Evolutionary conservation across 441 rosid species (phyloP).

Genomic region (Populus hybrid): DNA sequence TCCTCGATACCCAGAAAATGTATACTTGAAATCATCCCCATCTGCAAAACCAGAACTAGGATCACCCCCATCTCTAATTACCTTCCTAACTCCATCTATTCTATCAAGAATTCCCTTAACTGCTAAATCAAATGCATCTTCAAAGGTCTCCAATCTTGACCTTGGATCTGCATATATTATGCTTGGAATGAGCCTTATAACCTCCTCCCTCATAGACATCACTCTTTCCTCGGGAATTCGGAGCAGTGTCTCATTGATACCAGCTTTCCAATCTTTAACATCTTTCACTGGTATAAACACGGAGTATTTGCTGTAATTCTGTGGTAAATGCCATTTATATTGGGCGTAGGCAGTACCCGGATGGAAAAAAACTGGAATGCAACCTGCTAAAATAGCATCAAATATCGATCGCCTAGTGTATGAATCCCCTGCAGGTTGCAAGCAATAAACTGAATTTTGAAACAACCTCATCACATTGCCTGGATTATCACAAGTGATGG

Average conservation of each 20-base stretch:
- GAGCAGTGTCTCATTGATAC: constrained; percentile 48
- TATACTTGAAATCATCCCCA: constrained; percentile 58
- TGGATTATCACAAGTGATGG: constrained; percentile 62
- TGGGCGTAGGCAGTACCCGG: constrained; percentile 74
- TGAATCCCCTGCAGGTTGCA: constrained; percentile 87
- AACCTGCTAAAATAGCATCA: constrained; percentile 75
- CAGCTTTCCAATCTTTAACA: constrained; percentile 49
- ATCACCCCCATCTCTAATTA: constrained; percentile 51
- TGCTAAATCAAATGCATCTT: constrained; percentile 83
- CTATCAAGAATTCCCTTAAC: constrained; percentile 63
- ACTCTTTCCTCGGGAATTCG: constrained; percentile 41
- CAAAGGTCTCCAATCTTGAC: constrained; percentile 33
- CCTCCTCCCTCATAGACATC: constrained; percentile 56
- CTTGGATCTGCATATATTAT: constrained; percentile 63
- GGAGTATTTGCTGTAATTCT: constrained; percentile 50
- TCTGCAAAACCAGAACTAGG: constrained; percentile 58
- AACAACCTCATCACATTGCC: constrained; percentile 58
- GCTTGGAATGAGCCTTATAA: constrained; percentile 55
- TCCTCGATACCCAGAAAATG: constrained; percentile 56
- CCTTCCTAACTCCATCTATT: constrained; percentile 47
- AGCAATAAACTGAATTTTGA: constrained; percentile 63
- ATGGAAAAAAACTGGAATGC: constrained; percentile 88
- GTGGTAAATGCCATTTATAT: constrained; percentile 77
- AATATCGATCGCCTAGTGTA: constrained; percentile 77
- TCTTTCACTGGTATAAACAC: constrained; percentile 64